These are phyloP conservation scores for Amaranthus palmeri DNA, from an alignment of 148 eudicot species.

Conservation along the genomic window DNA sequence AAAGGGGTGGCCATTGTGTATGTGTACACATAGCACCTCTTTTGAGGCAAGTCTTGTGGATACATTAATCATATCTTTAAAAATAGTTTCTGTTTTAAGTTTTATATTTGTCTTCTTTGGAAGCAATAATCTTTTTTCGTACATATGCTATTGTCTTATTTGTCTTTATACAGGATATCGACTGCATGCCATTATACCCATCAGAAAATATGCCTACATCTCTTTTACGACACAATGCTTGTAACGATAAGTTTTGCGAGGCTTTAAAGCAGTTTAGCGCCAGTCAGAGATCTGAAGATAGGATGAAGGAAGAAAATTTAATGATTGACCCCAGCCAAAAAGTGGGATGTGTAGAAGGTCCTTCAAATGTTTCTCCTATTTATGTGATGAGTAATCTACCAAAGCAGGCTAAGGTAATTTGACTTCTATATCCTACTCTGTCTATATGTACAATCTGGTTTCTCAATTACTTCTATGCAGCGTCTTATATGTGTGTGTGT, in stretches of 20 bases:
- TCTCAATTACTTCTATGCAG: neutral
- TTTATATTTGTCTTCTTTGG: neutral
- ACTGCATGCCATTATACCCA: slow-evolving; percentile 92
- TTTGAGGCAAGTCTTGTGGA: neutral
- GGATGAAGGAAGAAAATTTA: slow-evolving; percentile 40
- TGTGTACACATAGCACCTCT: neutral
- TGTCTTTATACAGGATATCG: slow-evolving; percentile 67
- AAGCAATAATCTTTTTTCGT: neutral
- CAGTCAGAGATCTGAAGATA: slow-evolving; percentile 42
- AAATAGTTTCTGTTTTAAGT: neutral
- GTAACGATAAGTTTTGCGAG: slow-evolving; percentile 57
- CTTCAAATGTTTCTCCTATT: slow-evolving; percentile 37
- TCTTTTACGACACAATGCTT: slow-evolving; percentile 40
- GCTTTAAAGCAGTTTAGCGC: slow-evolving; percentile 54
- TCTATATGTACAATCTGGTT: neutral
- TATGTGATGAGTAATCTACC: slow-evolving; percentile 39
- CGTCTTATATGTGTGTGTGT: no score
- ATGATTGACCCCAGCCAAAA: slow-evolving; percentile 41
- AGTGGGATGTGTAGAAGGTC: slow-evolving; percentile 36
- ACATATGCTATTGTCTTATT: slow-evolving; percentile 4
- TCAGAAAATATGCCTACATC: slow-evolving; percentile 77
- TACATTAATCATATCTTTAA: slow-evolving; percentile 1
- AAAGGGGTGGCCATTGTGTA: neutral
- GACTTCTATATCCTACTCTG: slow-evolving; percentile 7
- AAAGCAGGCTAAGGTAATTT: slow-evolving; percentile 63